Base-by-base conservation (phyloP, 2,329 filamentous ascomycete species). In the Pseudogymnoascus sp. region DNA sequence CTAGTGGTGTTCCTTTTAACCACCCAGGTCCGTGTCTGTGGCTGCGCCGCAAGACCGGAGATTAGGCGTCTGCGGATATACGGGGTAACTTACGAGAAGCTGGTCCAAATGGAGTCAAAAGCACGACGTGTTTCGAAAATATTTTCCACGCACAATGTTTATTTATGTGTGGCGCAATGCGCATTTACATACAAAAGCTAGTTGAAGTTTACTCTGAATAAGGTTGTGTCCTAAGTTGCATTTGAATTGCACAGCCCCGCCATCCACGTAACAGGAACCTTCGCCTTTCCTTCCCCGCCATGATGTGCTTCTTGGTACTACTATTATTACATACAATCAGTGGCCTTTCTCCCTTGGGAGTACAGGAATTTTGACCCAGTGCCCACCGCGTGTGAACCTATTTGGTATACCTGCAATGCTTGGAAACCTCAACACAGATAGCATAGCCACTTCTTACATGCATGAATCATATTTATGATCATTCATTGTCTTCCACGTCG, bases 401-500 rank as follows among this genome's bases (percentile, higher is more conserved):
- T 54, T 18, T 35, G 28, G 47, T 16, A 54, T 35, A 16, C 28
- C 28, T 35, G 25, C 14, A 2, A 54, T 54, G 28, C 47, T 54
- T 20, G 16, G 28, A 35, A 54, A 14, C 47, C 47, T 33, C 18
- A 54, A 12, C n/a, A 14, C 3, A 54, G 28, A 33, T 25, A 20
- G 11, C 47, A 54, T 54, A 54, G 47, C 47, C 47, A 54, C 47
- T 5, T 54, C 28, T 35, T 35, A 54, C 47, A 20, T 54, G 28
- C 47, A 54, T 54, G 25, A 54, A 54, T 35, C 28, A 33, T 61
- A 25, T 38, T n/a, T 30, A 38, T 59, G 33, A 37, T 61, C 47
- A 54, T 54, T 54, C 47, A 35, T 54, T 57, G 8, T 38, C 61
- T 16, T 62, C 61, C 7, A 12, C 61, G 41, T 62, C 59, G 12